Evolutionary conservation across 345 rosid genomes (phyloP), one percentile per base, ranked within the genome.

Genomic region (Eucalyptus tenuipes): DNA sequence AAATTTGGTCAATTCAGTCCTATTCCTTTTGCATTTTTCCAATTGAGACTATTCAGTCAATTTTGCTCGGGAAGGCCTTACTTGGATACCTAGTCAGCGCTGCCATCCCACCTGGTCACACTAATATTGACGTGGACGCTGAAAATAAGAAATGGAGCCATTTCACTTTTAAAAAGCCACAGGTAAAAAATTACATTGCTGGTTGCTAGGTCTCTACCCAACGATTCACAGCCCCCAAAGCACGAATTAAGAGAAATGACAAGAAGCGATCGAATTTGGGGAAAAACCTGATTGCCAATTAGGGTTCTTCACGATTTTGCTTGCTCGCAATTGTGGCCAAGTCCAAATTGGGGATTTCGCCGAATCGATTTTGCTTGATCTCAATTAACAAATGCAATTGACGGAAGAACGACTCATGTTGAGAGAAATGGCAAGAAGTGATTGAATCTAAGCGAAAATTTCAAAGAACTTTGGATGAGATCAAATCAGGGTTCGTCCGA

Each of bases 61-160:
- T 27, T 27, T 61, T 61, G 17, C 1, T 61, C 0, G 6, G 8
- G 4, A 55, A 55, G 1, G 29, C 24, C 61, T 24, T 22, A 55
- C 61, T 55, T 55, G 29, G 61, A 55, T 55, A 55, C 29, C 29
- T 55, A 55, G 61, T 55, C 2, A 55, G 1, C 0, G 13, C 3
- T 3, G 1, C 29, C 2, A 1, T 55, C 61, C 29, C 61, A 55
- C 6, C 13, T 55, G 13, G 1, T 24, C 3, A 0, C 6, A 55
- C 29, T 27, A 13, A 6, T 27, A 27, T 13, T 3, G 7, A 61
- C 0, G 0, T 3, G 68, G 15, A 61, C 68, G 12, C 68, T 8
- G 3, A 61, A 55, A 55, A 55, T 4, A 55, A 55, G 1, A 55
- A 25, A 12, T 4, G 61, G 29, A 9, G 13, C 29, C 61, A 24